Base-by-base conservation (phyloP, 2,329 filamentous ascomycete genomes). In the Emmonsiellopsis sp. region DNA sequence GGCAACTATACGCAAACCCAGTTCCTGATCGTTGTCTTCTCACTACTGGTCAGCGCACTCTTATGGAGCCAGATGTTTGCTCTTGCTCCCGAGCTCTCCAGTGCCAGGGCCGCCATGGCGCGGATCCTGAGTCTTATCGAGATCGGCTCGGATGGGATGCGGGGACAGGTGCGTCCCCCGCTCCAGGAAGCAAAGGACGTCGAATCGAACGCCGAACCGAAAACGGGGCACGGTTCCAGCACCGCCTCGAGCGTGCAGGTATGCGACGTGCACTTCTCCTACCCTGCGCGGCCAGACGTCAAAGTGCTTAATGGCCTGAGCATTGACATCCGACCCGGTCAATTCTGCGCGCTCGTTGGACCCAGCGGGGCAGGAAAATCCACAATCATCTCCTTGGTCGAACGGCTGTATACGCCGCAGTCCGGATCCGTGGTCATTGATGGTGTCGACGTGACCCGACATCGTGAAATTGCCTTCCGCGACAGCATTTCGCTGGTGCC, bases 41-140 rank as follows among this genome's bases (percentile, higher is more conserved):
- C 85, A 3, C 79, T 91, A 60, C 77, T 91, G 1, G 82, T 89
- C 40, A 85, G 83, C 53, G 85, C 87, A 0, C 83, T 87, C 65
- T 75, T 86, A 5, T 87, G 84, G 75, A 83, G 85, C 8, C 83
- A 88, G 61, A 82, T 89, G 67, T 89, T 90, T 64, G 82, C 82
- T 27, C 77, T 90, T 1, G 85, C 86, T 0, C 86, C 86, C 0
- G 86, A 91, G 57, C 77, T 90, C 14, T 82, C 84, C 1, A 78
- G 81, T 44, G 86, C 86, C 0, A 78, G 77, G 32, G 74, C 75
- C 1, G 83, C 86, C 2, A 80, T 82, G 9, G 77, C 76, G 5
- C 73, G 82, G 42, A 80, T 87, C 49, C 53, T 77, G 21, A 64
- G 66, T 14, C 61, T 79, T 17, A 69, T 71, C 9, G 65, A 69